Conservation (phyloP, 2,329 filamentous ascomycete genomes). For the Colletotrichum chrysophilum region DNA sequence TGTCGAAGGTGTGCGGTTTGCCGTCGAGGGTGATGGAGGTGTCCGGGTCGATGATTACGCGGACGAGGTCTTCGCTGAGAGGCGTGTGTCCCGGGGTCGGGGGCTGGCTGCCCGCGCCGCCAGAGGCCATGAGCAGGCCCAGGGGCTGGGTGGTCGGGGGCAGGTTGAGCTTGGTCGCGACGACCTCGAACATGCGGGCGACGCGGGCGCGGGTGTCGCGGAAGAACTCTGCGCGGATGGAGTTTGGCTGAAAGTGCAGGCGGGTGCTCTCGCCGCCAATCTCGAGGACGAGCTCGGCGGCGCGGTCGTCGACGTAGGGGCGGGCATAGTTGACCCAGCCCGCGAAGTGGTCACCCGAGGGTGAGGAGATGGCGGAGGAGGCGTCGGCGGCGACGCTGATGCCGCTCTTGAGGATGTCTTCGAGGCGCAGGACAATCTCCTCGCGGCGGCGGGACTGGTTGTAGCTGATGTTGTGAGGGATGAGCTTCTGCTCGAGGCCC, state of each 20-base stretch:
- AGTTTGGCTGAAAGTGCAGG: slow-evolving; percentile 50
- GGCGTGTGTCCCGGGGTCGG: slow-evolving; percentile 73
- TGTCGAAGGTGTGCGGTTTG: slow-evolving; percentile 42
- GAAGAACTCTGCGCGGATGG: slow-evolving; percentile 72
- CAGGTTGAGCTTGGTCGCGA: slow-evolving; percentile 80
- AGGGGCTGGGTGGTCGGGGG: slow-evolving; percentile 64
- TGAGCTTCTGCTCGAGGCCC: slow-evolving; percentile 85
- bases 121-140: slow-evolving; percentile 70
- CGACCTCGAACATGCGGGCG: slow-evolving; percentile 75
- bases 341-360: slow-evolving; percentile 32
- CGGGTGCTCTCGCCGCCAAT: slow-evolving; percentile 71
- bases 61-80: slow-evolving; percentile 72
- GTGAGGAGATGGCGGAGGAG: slow-evolving; percentile 29
- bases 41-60: slow-evolving; percentile 65
- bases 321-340: slow-evolving; percentile 79
- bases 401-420: slow-evolving; percentile 89
- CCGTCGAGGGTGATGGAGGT: slow-evolving; percentile 66
- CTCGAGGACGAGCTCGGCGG: slow-evolving; percentile 80
- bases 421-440: slow-evolving; percentile 81
- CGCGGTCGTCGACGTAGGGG: slow-evolving; percentile 80
- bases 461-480: slow-evolving; percentile 76
- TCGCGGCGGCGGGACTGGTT: slow-evolving; percentile 71
- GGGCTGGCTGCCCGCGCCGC: slow-evolving; percentile 65
- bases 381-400: slow-evolving; percentile 67
- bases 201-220: slow-evolving; percentile 73